Evolutionary conservation across 768 basidiomycete genomes (phyloP).

Genomic region (Lyophyllum decastes): DNA sequence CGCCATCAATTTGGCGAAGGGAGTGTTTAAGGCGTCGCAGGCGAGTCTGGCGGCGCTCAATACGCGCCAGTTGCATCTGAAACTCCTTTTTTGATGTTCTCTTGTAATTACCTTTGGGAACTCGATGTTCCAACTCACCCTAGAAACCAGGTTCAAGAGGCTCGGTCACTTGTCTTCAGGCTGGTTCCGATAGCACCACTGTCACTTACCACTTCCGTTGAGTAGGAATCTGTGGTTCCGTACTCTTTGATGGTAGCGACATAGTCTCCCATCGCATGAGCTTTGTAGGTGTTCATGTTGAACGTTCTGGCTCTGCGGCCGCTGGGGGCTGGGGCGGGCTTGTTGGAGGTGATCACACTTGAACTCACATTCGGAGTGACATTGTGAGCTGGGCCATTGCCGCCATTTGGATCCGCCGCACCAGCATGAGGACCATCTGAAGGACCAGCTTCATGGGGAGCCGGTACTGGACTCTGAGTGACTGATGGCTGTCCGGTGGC

Average conservation of each 20-base stretch:
- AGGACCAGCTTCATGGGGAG: too few species aligned
- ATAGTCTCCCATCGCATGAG: constrained; percentile 31
- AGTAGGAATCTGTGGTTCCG: constrained; percentile 35
- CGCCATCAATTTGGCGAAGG: neutral
- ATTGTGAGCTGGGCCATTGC: too few species aligned
- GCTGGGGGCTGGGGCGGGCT: too few species aligned
- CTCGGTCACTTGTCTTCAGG: neutral
- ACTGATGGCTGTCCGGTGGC: too few species aligned
- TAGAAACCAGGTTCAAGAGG: too few species aligned
- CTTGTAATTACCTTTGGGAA: neutral
- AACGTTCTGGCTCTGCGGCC: neutral
- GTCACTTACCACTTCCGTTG: constrained; percentile 30
- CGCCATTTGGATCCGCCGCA: too few species aligned
- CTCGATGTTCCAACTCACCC: constrained; percentile 8
- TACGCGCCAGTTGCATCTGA: neutral
- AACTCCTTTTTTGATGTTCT: constrained; percentile 1
- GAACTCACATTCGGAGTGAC: too few species aligned
- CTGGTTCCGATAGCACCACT: neutral
- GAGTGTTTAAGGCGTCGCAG: neutral
- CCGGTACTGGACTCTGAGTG: too few species aligned
- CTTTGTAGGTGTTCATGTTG: constrained; percentile 28
- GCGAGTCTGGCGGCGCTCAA: neutral
- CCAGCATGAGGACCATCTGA: too few species aligned
- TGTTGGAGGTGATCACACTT: neutral
- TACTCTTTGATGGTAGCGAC: constrained; percentile 16